A percentile compares a stretch with the other conserved stretches of the same genome.
Evolutionary conservation across 1,284 basidiomycete species (phyloP).

Genomic region (Sporisorium exsertum): DNA sequence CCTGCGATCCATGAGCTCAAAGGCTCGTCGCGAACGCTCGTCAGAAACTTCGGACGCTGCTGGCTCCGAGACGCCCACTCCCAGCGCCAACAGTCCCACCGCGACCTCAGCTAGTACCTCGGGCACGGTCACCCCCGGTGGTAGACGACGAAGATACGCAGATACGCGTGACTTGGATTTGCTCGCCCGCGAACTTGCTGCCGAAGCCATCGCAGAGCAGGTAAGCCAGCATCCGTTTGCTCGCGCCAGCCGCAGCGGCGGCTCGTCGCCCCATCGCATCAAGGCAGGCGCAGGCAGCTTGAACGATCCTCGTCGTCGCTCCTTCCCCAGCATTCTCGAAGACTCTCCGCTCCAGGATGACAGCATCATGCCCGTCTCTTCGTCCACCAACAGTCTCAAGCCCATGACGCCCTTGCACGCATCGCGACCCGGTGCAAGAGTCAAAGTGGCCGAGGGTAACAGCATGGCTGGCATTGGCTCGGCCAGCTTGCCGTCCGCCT

Average conservation of each 20-base stretch:
- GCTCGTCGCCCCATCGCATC: constrained; percentile 40
- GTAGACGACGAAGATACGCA: constrained; percentile 44
- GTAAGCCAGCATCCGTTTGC: constrained; percentile 44
- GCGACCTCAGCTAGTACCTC: constrained; percentile 15
- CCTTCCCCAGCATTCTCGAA: constrained; percentile 49
- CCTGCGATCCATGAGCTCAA: constrained; percentile 29
- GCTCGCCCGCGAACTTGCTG: constrained; percentile 57
- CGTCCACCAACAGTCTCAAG: constrained; percentile 20
- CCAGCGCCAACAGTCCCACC: constrained; percentile 17
- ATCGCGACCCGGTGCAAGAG: constrained; percentile 7
- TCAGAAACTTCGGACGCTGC: constrained; percentile 4
- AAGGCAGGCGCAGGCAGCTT: constrained; percentile 21
- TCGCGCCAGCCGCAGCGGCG: constrained; percentile 42
- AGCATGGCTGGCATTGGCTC: background rate
- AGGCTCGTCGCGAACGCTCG: constrained; percentile 19
- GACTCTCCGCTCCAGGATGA: constrained; percentile 40
- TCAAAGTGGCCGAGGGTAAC: constrained; percentile 2
- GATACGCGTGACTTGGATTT: constrained; percentile 60
- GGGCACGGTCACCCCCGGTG: constrained; percentile 33
- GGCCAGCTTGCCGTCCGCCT: background rate
- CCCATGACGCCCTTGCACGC: constrained; percentile 34
- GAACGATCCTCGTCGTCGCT: constrained; percentile 46
- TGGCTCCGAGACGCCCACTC: constrained; percentile 24
- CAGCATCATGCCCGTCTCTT: constrained; percentile 11
- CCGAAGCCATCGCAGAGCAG: constrained; percentile 53